phyloP scores from a whole-genome alignment of 1,284 basidiomycete species.

The Porodaedalea pini region DNA sequence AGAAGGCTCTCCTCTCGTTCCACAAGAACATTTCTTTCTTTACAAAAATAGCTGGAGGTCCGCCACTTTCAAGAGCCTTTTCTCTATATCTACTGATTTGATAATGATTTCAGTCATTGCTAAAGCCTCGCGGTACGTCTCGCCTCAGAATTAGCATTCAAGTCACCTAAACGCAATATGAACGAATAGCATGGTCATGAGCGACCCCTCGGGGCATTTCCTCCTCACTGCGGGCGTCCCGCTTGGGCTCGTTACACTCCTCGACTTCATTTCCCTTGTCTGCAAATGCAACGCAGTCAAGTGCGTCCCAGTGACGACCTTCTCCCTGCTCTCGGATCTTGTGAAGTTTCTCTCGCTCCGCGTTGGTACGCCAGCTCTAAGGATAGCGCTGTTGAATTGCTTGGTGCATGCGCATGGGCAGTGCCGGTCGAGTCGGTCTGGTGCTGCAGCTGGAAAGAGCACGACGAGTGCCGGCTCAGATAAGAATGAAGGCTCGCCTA shows the following conservation, averaged over 20 bases:
- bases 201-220: not conserved
- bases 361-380: conserved; percentile 14
- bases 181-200: not conserved
- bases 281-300: conserved; percentile 30
- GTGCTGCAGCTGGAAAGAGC: conserved; percentile 15
- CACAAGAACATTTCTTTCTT: conserved; percentile 7
- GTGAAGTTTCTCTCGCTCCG: conserved; percentile 5
- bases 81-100: no score
- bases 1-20: not conserved
- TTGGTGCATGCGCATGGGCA: conserved; percentile 28
- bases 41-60: conserved; percentile 4
- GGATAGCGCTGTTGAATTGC: conserved; percentile 28
- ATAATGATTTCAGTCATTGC: not conserved
- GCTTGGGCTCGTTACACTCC: conserved; percentile 24
- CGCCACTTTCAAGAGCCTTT: not conserved
- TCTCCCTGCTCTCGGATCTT: conserved; percentile 22
- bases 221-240: not conserved
- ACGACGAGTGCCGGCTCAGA: not conserved
- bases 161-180: not conserved
- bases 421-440: conserved; percentile 27
- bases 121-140: conserved; percentile 6
- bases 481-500: not conserved
- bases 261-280: conserved; percentile 34
- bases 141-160: not conserved
- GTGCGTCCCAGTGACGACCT: conserved; percentile 28